Percentiles rank a stretch among this genome's conserved stretches.
These are phyloP conservation scores for Hydnomerulius pinastri DNA, from an alignment of 768 basidiomycete genomes.

Conservation along the genomic window DNA sequence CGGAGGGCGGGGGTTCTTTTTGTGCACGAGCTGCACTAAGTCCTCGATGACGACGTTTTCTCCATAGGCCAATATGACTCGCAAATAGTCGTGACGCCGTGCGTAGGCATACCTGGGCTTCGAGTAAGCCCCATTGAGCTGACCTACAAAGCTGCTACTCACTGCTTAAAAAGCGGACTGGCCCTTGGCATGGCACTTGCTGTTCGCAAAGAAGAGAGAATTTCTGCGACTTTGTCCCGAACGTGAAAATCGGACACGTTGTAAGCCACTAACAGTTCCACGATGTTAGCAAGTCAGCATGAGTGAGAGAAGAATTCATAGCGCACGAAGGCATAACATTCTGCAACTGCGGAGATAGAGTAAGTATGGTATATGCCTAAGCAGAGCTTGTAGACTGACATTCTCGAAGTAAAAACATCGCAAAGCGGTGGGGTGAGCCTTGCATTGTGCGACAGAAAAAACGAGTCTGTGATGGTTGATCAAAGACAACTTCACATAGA, in stretches of 20 bases:
- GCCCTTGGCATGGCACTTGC: background rate
- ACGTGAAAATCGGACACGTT: too few species aligned
- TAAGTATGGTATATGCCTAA: background rate
- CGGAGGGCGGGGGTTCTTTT: background rate
- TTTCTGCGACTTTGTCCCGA: slow-evolving; percentile 6
- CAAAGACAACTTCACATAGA: background rate
- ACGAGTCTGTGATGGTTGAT: background rate
- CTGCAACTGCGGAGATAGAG: slow-evolving; percentile 42
- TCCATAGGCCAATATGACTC: slow-evolving; percentile 16
- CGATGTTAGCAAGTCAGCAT: background rate
- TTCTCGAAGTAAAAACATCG: slow-evolving; percentile 45
- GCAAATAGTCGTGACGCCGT: slow-evolving; percentile 10
- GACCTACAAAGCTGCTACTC: background rate
- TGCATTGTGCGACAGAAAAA: slow-evolving; percentile 8
- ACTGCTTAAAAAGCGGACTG: slow-evolving; percentile 11
- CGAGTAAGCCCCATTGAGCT: background rate
- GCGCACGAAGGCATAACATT: slow-evolving; percentile 49
- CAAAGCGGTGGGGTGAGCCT: slow-evolving; percentile 24
- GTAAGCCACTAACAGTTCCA: slow-evolving; percentile 20
- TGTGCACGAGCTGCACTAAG: slow-evolving; percentile 28
- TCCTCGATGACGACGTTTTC: slow-evolving; percentile 14
- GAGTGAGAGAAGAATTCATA: background rate
- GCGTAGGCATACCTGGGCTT: background rate
- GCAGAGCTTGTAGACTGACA: slow-evolving; percentile 39
- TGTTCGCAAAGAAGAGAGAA: slow-evolving; percentile 11